phyloP scores from a whole-genome alignment of 208 protist species.

The Acanthamoeba lenticulata region DNA sequence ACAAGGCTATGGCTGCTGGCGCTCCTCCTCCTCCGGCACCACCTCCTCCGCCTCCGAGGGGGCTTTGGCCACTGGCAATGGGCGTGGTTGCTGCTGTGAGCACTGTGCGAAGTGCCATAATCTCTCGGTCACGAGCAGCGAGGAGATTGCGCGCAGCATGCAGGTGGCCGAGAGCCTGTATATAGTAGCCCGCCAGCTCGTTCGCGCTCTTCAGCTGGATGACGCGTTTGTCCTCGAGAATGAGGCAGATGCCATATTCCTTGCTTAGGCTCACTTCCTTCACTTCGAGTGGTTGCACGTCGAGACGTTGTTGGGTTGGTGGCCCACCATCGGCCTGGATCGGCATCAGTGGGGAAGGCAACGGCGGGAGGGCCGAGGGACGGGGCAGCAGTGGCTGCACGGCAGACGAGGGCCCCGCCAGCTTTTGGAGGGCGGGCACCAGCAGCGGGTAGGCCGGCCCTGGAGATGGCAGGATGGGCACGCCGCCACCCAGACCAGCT shows the following conservation, averaged over 20 bases:
- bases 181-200: background rate
- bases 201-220: background rate
- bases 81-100: background rate
- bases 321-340: background rate
- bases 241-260: background rate
- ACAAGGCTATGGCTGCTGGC: too few species aligned
- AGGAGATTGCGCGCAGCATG: background rate
- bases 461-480: background rate
- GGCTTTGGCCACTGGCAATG: too few species aligned
- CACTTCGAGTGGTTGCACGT: background rate
- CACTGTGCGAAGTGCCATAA: background rate
- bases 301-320: background rate
- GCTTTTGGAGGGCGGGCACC: background rate
- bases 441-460: background rate
- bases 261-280: background rate
- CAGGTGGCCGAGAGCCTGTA: background rate
- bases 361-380: too few species aligned
- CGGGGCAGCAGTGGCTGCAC: background rate
- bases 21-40: too few species aligned
- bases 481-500: background rate
- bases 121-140: background rate
- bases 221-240: background rate
- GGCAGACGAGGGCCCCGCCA: too few species aligned
- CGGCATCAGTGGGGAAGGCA: background rate
- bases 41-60: too few species aligned